Evolutionary conservation across 2,329 filamentous ascomycete genomes (phyloP).

Genomic region (Aspergillus phoenicis): DNA sequence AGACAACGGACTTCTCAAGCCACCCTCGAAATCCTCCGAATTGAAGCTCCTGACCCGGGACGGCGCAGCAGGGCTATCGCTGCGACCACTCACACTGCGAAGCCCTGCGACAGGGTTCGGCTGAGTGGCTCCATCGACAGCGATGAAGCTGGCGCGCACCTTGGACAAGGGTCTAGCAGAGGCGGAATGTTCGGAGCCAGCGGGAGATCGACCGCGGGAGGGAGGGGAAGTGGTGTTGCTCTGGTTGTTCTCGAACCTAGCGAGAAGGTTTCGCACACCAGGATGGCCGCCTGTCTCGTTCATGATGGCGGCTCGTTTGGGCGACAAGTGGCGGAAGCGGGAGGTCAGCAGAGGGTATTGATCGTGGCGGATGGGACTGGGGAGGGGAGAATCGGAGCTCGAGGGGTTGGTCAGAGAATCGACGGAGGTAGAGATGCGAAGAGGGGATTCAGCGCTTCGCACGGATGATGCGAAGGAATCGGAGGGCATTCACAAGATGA

Average conservation of each 20-base stretch:
- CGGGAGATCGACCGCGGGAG: slow-evolving; percentile 71
- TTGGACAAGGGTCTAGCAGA: slow-evolving; percentile 67
- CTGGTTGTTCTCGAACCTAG: slow-evolving; percentile 76
- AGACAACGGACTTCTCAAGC: slow-evolving; percentile 32
- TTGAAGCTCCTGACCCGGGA: slow-evolving; percentile 36
- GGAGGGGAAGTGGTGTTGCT: slow-evolving; percentile 62
- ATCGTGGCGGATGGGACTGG: slow-evolving; percentile 5
- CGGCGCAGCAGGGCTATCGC: slow-evolving; percentile 32
- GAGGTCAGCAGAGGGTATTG: slow-evolving; percentile 9
- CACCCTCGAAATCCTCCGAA: slow-evolving; percentile 33
- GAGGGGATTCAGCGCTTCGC: slow-evolving; percentile 3
- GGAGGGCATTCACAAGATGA: background rate
- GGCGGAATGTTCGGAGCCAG: slow-evolving; percentile 46
- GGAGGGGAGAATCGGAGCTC: background rate
- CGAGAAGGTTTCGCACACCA: slow-evolving; percentile 72
- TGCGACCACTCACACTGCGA: slow-evolving; percentile 43
- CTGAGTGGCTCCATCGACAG: slow-evolving; percentile 60
- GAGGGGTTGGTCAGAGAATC: slow-evolving; percentile 3
- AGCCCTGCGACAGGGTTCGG: slow-evolving; percentile 46
- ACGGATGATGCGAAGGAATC: background rate
- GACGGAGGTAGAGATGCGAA: slow-evolving; percentile 5
- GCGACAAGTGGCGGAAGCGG: background rate
- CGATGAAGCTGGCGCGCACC: slow-evolving; percentile 74
- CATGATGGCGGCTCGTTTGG: slow-evolving; percentile 16
- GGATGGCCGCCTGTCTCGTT: slow-evolving; percentile 29